phyloP scores from a whole-genome alignment of 768 basidiomycete genomes.

The Tricholoma bakamatsutake region DNA sequence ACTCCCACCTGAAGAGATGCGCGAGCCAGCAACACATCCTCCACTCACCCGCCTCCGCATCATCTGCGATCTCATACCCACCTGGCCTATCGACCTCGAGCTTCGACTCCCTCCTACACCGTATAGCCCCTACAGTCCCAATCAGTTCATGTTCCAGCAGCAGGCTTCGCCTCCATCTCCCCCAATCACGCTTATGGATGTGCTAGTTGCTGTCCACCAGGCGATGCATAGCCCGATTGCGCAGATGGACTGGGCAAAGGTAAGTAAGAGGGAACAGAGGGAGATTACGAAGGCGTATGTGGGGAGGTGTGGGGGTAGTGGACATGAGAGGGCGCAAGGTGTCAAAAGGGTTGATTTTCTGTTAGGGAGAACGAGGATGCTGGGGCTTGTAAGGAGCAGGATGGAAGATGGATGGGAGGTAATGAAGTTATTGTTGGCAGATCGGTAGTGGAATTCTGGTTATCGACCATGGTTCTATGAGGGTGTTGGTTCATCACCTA shows the following conservation, averaged over 20 bases:
- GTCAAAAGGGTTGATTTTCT: constrained; percentile 61
- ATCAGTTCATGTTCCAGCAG: constrained; percentile 24
- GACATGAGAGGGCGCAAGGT: constrained; percentile 39
- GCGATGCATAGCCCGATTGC: constrained; percentile 39
- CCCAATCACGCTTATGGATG: constrained; percentile 53
- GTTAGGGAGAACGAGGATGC: constrained; percentile 38
- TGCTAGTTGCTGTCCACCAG: constrained; percentile 45
- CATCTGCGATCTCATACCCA: constrained; percentile 45
- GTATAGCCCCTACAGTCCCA: constrained; percentile 15
- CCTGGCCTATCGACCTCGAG: constrained; percentile 58
- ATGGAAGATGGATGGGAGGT: constrained; percentile 28
- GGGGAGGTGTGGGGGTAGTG: constrained; percentile 25
- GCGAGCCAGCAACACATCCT: constrained; percentile 52
- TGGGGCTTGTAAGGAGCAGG: constrained; percentile 39
- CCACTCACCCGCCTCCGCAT: constrained; percentile 49
- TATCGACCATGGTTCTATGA: no score
- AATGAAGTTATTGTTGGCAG: constrained; percentile 24
- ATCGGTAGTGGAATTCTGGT: background rate
- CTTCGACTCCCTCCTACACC: constrained; percentile 22
- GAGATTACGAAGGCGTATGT: constrained; percentile 32
- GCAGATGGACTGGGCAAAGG: constrained; percentile 32
- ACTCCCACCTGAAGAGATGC: constrained; percentile 40
- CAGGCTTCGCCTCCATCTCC: constrained; percentile 9
- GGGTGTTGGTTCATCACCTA: no score
- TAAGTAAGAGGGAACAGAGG: constrained; percentile 25